A percentile compares a stretch with the other conserved stretches of the same genome.
Evolutionary conservation across 148 eudicot genomes (phyloP).

Genomic region (Rhododendron ferrugineum): DNA sequence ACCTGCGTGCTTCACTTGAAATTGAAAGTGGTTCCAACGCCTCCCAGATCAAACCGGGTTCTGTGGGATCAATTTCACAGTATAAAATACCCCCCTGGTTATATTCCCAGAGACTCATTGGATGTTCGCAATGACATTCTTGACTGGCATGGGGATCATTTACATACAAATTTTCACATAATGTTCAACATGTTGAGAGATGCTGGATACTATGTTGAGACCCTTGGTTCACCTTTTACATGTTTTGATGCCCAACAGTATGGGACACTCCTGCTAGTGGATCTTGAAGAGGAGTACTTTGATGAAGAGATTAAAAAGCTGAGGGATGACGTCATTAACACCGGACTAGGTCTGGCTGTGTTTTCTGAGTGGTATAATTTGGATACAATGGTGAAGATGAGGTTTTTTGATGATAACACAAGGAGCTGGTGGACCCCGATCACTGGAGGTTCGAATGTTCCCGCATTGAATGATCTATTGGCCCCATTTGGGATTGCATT

Average conservation of each 20-base stretch:
- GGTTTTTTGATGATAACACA: conserved; percentile 95
- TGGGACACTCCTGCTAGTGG: conserved; percentile 90
- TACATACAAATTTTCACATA: conserved; percentile 88
- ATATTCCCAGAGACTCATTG: conserved; percentile 92
- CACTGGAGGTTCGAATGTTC: conserved; percentile 93
- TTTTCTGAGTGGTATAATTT: conserved; percentile 99
- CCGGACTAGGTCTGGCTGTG: conserved; percentile 82
- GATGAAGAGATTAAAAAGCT: conserved; percentile 80
- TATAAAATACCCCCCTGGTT: conserved; percentile 96
- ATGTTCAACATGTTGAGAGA: conserved; percentile 94
- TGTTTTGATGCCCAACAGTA: conserved; percentile 94
- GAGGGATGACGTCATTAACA: conserved; percentile 62
- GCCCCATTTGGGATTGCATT: conserved; percentile 92
- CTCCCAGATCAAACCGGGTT: conserved; percentile 72
- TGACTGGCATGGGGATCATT: conserved; percentile 99
- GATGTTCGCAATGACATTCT: conserved; percentile 97
- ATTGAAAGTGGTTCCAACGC: conserved; percentile 79
- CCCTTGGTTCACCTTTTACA: conserved; percentile 95
- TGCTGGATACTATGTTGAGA: conserved; percentile 90
- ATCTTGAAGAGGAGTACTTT: conserved; percentile 97
- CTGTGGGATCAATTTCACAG: conserved; percentile 98
- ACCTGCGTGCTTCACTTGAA: conserved; percentile 79
- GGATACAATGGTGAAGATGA: conserved; percentile 93
- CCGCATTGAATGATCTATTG: conserved; percentile 94
- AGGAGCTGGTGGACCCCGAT: conserved; percentile 99